Evolutionary conservation across 1,139 yeast genomes (phyloP), one percentile per base, ranked within the genome.

Genomic region (Arxiozyma bovina): DNA sequence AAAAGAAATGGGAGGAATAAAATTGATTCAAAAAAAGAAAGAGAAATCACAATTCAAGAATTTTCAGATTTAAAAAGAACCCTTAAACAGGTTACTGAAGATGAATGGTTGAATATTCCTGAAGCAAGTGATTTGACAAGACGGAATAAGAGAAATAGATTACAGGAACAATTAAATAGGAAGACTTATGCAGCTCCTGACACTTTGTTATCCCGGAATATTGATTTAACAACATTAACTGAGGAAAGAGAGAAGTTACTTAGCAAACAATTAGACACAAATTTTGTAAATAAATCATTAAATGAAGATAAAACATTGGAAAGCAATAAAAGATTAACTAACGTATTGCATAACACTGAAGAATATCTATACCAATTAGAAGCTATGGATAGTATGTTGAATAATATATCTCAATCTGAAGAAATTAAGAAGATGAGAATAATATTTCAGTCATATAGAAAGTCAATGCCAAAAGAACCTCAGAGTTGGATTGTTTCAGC

Each of bases 401-500:
- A 20, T 18, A 21, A 46, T 30, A 44, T 38, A 1, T 22, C 52
- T 3, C 55, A 52, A 40, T 18, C 47, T 18, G 73, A 71, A 52
- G 93, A 87, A 60, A 70, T 81, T 6, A 74, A 76, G 45, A 80
- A 81, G 56, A 80, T 83, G 25, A 71, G 95, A 43, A 67, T 76
- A 3, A 73, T 89, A n/a, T 73, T 90, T 51, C 73, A 79, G 11
- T 84, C 94, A 1, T 77, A 87, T 56, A 76, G 94, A 41, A 82
- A 79, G 60, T 74, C 90, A 0, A 85, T 87, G 61, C 96, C 98
- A 0, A 70, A 74, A 48, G 85, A 83, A 55, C 79, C 96, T 0
- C 79, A 80, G 51, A 88, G 89, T 15, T 93, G 97, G 96, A 87
- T 93, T 34, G 89, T 95, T 0, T 81, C 91, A 43, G 95, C 96